Conservation (phyloP, 1,284 basidiomycete genomes). For the Cutaneotrichosporon mucoides region DNA sequence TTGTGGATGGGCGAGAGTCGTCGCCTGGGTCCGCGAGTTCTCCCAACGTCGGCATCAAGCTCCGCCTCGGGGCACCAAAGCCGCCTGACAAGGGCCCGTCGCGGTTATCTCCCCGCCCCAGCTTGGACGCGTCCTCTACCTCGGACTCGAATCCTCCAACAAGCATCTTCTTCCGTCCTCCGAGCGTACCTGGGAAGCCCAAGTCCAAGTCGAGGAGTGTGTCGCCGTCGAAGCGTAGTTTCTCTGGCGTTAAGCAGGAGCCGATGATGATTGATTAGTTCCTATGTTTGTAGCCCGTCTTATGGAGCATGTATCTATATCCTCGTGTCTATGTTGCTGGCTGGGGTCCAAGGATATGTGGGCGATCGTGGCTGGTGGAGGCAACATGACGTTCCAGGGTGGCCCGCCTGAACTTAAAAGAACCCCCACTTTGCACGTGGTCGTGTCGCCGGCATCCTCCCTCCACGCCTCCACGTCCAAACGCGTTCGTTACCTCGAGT, state of each 20-base stretch:
- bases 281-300: neutral
- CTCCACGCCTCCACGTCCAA: conserved; percentile 10
- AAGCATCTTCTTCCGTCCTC: neutral
- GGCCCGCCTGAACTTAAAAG: neutral
- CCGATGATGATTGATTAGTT: conserved; percentile 10
- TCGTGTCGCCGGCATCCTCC: neutral
- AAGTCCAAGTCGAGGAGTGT: conserved; percentile 7
- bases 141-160: neutral
- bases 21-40: conserved; percentile 2
- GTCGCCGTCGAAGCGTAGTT: conserved; percentile 8
- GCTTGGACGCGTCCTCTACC: neutral
- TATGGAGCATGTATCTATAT: conserved; percentile 3
- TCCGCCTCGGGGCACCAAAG: conserved; percentile 12
- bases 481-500: neutral
- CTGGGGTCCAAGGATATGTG: too few relatives aligned
- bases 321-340: neutral
- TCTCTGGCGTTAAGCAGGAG: conserved; percentile 13
- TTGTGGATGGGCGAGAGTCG: neutral
- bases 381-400: too few relatives aligned
- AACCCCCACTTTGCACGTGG: neutral
- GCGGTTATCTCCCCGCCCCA: neutral
- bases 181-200: neutral
- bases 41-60: conserved; percentile 11
- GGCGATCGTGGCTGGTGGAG: too few relatives aligned
- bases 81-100: neutral